Percentiles rank a stretch among this genome's conserved stretches.
These are phyloP conservation scores for Anthracocystis panici-leucophaei DNA, from an alignment of 1,284 basidiomycete genomes.

Conservation along the genomic window DNA sequence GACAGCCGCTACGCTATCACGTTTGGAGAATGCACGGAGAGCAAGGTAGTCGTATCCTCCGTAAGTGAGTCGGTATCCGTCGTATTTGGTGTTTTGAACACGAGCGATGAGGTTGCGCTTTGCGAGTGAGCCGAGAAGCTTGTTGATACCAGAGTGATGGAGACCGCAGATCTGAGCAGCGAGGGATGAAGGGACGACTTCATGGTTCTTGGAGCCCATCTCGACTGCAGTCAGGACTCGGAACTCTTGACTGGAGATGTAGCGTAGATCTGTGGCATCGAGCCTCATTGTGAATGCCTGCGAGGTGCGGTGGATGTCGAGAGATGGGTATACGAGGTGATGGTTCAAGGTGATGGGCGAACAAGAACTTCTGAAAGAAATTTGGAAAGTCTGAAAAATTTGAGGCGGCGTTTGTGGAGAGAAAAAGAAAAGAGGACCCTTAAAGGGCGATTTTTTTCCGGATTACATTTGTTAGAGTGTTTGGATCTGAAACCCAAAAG, in stretches of 20 bases:
- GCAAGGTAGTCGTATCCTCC: conserved; percentile 97
- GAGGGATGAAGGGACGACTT: conserved; percentile 88
- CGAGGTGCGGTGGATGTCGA: not conserved
- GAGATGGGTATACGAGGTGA: conserved; percentile 9
- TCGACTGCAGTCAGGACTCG: conserved; percentile 94
- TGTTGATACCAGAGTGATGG: conserved; percentile 91
- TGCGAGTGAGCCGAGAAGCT: conserved; percentile 87
- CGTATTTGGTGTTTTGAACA: conserved; percentile 93
- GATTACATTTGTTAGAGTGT: conserved; percentile 3
- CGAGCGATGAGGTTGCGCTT: conserved; percentile 90
- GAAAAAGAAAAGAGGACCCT: conserved; percentile 2
- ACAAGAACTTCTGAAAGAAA: conserved; percentile 4
- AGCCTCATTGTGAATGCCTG: conserved; percentile 77
- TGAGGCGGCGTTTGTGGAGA: not conserved
- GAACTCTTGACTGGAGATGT: conserved; percentile 92
- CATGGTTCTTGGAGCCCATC: conserved; percentile 98
- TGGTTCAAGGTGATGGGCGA: conserved; percentile 1
- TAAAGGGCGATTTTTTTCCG: not conserved
- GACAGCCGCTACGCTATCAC: conserved; percentile 72
- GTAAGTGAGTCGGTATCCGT: conserved; percentile 96
- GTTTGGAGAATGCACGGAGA: conserved; percentile 88
- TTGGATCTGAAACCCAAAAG: not conserved
- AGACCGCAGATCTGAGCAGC: conserved; percentile 92
- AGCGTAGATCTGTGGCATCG: conserved; percentile 93
- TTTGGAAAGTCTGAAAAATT: not conserved